Evolutionary conservation across 148 eudicot genomes (phyloP).

Genomic region (Cornus florida): DNA sequence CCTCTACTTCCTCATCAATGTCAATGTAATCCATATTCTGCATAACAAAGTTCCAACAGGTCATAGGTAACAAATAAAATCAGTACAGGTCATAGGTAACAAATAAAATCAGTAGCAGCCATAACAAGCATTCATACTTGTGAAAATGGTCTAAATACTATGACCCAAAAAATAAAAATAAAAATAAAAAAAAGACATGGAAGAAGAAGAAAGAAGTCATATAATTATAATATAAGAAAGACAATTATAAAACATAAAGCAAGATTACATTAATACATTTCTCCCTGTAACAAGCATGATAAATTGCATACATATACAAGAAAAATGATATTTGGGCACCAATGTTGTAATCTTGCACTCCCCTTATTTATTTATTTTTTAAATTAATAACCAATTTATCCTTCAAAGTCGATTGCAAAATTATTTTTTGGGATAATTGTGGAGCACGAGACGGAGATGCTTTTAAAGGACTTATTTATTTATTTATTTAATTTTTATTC

Average conservation of each 20-base stretch:
- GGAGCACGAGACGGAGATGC: too few relatives aligned
- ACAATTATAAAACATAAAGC: neutral
- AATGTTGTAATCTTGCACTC: too few relatives aligned
- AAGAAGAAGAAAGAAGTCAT: too few relatives aligned
- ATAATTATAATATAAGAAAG: neutral
- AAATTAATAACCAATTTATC: too few relatives aligned
- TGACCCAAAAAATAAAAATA: neutral
- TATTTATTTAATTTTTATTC: too few relatives aligned
- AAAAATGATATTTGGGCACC: too few relatives aligned
- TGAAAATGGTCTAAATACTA: neutral
- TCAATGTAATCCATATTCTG: constrained; percentile 52
- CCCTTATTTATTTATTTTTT: too few relatives aligned
- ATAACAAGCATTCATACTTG: neutral
- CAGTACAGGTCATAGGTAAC: neutral
- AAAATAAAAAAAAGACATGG: too few relatives aligned
- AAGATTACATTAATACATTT: neutral
- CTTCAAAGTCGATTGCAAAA: too few relatives aligned
- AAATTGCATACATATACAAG: neutral
- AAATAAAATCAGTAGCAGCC: neutral
- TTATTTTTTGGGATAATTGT: too few relatives aligned
- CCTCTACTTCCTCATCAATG: constrained; percentile 20
- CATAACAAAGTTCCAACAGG: constrained; percentile 13
- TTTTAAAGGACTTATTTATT: too few relatives aligned
- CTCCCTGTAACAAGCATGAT: neutral
- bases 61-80: neutral